Base-by-base conservation (phyloP, 2,329 filamentous ascomycete species). In the Exserohilum turcica region DNA sequence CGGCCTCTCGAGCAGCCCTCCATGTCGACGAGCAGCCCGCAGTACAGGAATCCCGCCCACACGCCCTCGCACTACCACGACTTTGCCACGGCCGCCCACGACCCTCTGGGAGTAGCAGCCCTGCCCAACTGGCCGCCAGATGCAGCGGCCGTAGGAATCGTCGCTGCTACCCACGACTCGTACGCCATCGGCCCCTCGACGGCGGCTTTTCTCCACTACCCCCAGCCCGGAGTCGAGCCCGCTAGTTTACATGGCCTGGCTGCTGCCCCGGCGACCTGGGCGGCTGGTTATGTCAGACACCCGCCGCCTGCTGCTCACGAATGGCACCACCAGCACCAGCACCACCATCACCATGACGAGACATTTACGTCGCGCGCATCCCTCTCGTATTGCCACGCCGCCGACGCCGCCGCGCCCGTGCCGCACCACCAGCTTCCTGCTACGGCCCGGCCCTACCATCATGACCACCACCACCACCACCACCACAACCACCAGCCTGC, bases 1-100 rank as follows among this genome's bases (percentile, higher is more conserved):
- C 57, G 63, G 59, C 65, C 61, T 59, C 65, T 66, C 61, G 63
- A 60, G 52, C 62, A 55, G 57, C 56, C 54, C 62, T 60, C 57
- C 58, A 69, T 70, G 66, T 63, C 66, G 39, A 58, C 67, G 62
- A 68, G 66, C 50, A 52, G 49, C 42, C 61, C 69, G 60, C 64
- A 68, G 56, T 66, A 69, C 67, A 59, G 65, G 57, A 63, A 59
- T 62, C 56, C 63, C 39, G 61, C 64, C 56, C 43, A 59, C 56
- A 55, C 60, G 48, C 60, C 60, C 48, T 65, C 66, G 58, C 68
- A 67, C 63, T 67, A 67, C 64, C 65, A 61, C 39, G 45, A 62
- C 42, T 57, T 64, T 44, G 49, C 60, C 45, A 46, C 57, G 37
- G 54, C 47, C 56, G 48, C 46, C 51, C 57, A 66, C 56, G 65